phyloP scores from a whole-genome alignment of 75 land plant genomes.

The Pseudotsuga menziesii region DNA sequence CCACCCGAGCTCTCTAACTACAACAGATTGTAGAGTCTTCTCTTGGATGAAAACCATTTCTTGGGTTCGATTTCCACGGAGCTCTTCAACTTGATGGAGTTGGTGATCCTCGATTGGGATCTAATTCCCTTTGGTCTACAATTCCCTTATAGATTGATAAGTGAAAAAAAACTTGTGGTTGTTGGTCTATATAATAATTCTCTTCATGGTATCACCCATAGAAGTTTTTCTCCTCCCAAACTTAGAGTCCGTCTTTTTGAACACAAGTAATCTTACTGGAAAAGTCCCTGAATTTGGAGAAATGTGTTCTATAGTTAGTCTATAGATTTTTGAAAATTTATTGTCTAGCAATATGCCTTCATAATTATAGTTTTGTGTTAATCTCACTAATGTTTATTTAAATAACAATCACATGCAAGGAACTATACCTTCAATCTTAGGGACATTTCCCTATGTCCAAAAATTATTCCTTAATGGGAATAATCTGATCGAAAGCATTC shows the following conservation, averaged over 20 bases:
- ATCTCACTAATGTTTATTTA: slow-evolving; percentile 17
- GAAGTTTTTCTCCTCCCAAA: slow-evolving; percentile 21
- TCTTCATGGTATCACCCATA: slow-evolving; percentile 19
- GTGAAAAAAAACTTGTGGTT: slow-evolving; percentile 17
- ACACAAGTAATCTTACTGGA: slow-evolving; percentile 29
- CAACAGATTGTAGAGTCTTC: slow-evolving; percentile 7
- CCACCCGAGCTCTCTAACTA: slow-evolving; percentile 31
- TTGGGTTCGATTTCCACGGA: slow-evolving; percentile 19
- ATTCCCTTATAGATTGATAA: slow-evolving; percentile 15
- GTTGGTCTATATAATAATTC: slow-evolving; percentile 21
- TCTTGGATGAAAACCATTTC: slow-evolving; percentile 9
- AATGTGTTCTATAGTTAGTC: slow-evolving; percentile 2
- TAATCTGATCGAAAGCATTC: too few relatives aligned
- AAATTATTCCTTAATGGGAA: too few relatives aligned
- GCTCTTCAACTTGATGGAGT: slow-evolving; percentile 5
- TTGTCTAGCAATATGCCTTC: slow-evolving; percentile 29
- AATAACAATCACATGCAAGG: too few relatives aligned
- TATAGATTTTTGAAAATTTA: slow-evolving; percentile 16
- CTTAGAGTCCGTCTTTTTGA: too few relatives aligned
- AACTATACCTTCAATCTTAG: too few relatives aligned
- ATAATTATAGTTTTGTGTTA: slow-evolving; percentile 20
- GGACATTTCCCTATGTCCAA: too few relatives aligned
- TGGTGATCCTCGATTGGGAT: slow-evolving; percentile 5
- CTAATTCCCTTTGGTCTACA: slow-evolving; percentile 16
- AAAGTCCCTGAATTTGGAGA: slow-evolving; percentile 19